Evolutionary conservation across 1,139 yeast species (phyloP), one percentile per base, ranked within the genome.

Genomic region (Yamadazyma mexicana): DNA sequence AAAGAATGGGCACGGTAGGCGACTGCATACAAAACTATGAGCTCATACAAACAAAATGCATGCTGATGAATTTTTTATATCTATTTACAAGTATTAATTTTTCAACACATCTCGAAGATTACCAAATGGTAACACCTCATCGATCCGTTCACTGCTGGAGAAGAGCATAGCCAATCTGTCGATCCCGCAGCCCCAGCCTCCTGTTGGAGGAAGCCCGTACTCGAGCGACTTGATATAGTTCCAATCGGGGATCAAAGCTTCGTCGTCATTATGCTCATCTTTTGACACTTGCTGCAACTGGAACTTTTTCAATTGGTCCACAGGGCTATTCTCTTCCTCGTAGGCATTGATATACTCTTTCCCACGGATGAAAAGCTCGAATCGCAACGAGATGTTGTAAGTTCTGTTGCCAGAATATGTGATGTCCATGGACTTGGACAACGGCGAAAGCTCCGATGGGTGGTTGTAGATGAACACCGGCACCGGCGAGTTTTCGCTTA

Each of bases 171-270:
- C 82, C 27, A 92, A 63, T 38, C 99, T 62, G 56, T 94, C 99
- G 17, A 94, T 73, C 0, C 99, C 99, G 47, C 95, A 68, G 0
- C 98, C 99, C 88, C 96, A 87, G 0, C 99, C 99, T 1, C 96
- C 98, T 1, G 97, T 91, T 0, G 98, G 98, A 3, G 98, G 97
- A 61, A 94, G 74, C 1, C 96, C 98, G 74, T 84, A 87, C 55
- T 88, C 92, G 87, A 94, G 80, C 11, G 83, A 78, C 33, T 77
- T 71, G 2, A 88, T 77, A 55, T 81, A 92, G 34, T 73, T 71
- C 56, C 79, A 69, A 59, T 92, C 98, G 0, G 95, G 87, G 0
- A 84, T 60, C 34, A 85, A 66, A 20, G 81, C 64, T 45, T 87
- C 96, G 2, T 64, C 60, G 51, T 87, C 95, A 9, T 67, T 58